Evolutionary conservation across 225 moss, liverwort and hornwort species (phyloP), one percentile per base, ranked within the genome.

Genomic region (Pleurozium schreberi): DNA sequence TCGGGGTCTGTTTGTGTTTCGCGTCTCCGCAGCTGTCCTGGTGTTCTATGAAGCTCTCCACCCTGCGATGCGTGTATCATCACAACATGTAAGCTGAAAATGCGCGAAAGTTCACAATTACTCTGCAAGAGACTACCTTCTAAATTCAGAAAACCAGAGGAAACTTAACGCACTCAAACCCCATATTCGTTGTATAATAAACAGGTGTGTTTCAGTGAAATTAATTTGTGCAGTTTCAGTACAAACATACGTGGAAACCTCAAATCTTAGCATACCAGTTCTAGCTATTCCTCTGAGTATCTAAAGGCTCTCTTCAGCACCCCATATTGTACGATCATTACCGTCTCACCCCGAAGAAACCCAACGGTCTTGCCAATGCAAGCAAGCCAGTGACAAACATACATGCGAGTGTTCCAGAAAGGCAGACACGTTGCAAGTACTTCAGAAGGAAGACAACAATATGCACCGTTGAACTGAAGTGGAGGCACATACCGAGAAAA

Each of bases 31-130:
- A 96, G 20, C 90, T 91, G 85, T 96, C 96, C 74, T 96, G 96
- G 87, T 96, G 96, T 89, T 96, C 96, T 63, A 96, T 96, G 88
- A 96, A 96, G 89, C 94, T 95, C 91, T 96, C 96, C 42, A 96
- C 96, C 87, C 96, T 96, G 92, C 7, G 59, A 49, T 60, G 5
- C 7, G 55, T 11, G 59, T 26, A 19, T 13, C 45, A 83, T 53
- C 18, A 52, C 28, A 84, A 59, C 13, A 78, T 28, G 64, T n/a
- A 38, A 61, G 34, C 33, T 61, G 12, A 28, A 22, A 86, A 34
- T 82, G 14, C 25, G 42, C 52, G 10, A 50, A 61, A 50, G 58
- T 68, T 80, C 38, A 38, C 26, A 19, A 80, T 18, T 58, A 58
- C 11, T 28, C 28, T 59, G 9, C 14, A 22, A 12, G 36, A 57